phyloP scores from a whole-genome alignment of 805 yeast species.

The Ogataea trehalophila region DNA sequence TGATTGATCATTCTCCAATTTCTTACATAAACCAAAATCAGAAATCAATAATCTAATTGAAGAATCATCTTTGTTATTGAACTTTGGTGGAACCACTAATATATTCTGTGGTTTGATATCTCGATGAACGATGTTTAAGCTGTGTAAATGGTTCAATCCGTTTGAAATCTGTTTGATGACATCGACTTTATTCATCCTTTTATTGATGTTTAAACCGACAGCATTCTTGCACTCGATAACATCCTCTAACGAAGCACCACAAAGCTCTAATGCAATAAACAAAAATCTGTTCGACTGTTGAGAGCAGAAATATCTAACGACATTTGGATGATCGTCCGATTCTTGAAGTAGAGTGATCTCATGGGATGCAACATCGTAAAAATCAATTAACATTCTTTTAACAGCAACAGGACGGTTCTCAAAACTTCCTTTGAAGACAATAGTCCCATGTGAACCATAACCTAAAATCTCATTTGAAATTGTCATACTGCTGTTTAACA shows the following conservation, averaged over 20 bases:
- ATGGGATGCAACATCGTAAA: constrained; percentile 89
- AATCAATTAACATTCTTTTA: constrained; percentile 87
- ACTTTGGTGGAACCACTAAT: constrained; percentile 66
- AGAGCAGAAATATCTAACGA: constrained; percentile 88
- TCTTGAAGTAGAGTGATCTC: constrained; percentile 86
- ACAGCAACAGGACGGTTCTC: constrained; percentile 95
- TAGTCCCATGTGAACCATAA: constrained; percentile 95
- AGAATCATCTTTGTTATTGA: constrained; percentile 23
- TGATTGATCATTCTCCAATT: constrained; percentile 86
- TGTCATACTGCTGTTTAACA: constrained; percentile 39
- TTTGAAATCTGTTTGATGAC: constrained; percentile 71
- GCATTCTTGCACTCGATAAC: constrained; percentile 53
- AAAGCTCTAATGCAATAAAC: constrained; percentile 89
- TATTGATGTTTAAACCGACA: constrained; percentile 33
- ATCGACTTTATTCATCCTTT: constrained; percentile 43
- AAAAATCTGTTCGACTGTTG: constrained; percentile 82
- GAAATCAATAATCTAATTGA: constrained; percentile 75
- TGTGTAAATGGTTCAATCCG: constrained; percentile 84
- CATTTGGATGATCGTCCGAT: constrained; percentile 96
- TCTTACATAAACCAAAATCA: constrained; percentile 94
- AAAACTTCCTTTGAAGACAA: constrained; percentile 84
- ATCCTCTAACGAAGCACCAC: constrained; percentile 86
- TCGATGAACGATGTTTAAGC: constrained; percentile 87
- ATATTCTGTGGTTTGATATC: constrained; percentile 95
- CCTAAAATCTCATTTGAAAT: constrained; percentile 80